These are phyloP conservation scores for Nothopassalora personata DNA, from an alignment of 2,329 filamentous ascomycete species.

Conservation along the genomic window DNA sequence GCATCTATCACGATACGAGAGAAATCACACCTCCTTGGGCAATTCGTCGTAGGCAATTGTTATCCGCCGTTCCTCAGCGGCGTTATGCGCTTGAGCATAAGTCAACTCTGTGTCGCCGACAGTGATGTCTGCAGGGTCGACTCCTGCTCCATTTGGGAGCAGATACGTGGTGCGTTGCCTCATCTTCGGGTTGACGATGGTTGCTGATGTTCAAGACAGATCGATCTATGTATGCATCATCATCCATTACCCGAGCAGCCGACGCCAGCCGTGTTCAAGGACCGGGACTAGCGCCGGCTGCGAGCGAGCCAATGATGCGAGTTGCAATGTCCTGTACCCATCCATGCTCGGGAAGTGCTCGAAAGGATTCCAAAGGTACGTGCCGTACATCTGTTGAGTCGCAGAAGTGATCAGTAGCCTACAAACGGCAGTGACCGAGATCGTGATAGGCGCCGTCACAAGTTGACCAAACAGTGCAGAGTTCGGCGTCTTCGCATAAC, in stretches of 20 bases:
- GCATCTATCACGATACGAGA: background rate
- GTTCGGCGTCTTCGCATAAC: conserved; percentile 19
- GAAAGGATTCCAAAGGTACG: conserved; percentile 26
- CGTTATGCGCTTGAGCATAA: conserved; percentile 54
- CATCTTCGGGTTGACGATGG: conserved; percentile 45
- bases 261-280: background rate
- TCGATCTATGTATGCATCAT: too few relatives aligned
- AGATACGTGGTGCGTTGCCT: conserved; percentile 72
- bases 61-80: conserved; percentile 71
- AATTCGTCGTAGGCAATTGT: conserved; percentile 71
- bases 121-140: conserved; percentile 60
- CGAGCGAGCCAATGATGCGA: background rate
- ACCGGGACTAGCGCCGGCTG: background rate
- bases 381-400: conserved; percentile 20
- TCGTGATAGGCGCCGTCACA: conserved; percentile 33
- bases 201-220: background rate
- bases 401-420: conserved; percentile 28
- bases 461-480: conserved; percentile 16
- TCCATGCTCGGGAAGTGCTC: too few relatives aligned
- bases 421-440: conserved; percentile 12
- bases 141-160: conserved; percentile 56
- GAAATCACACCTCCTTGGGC: conserved; percentile 52
- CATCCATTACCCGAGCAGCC: background rate
- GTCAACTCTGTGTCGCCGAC: conserved; percentile 51
- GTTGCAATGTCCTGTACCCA: too few relatives aligned